Evolutionary conservation across 768 basidiomycete species (phyloP).

Genomic region (Boletus reticulatus): DNA sequence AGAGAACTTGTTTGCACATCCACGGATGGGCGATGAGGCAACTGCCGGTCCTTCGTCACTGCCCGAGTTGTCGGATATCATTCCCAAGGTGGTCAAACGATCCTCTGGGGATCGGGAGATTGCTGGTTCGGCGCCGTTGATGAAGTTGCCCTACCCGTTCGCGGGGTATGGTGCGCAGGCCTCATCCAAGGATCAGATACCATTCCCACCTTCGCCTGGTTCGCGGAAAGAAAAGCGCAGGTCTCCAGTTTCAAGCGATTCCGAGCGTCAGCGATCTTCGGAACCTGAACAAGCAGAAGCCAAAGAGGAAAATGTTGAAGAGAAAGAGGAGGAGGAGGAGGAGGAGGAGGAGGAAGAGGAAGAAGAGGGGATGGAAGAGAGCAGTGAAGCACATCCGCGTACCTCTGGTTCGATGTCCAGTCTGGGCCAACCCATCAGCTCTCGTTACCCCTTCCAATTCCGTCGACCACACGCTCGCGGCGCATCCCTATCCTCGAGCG

Average conservation of each 20-base stretch:
- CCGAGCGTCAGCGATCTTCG: conserved; percentile 30
- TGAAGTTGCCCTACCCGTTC: conserved; percentile 71
- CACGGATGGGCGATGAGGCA: no score
- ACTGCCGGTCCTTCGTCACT: no score
- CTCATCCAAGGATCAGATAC: conserved; percentile 62
- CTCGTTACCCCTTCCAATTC: conserved; percentile 70
- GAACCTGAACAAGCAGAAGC: conserved; percentile 30
- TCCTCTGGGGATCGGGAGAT: conserved; percentile 46
- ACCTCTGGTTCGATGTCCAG: conserved; percentile 85
- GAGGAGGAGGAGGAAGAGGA: conserved; percentile 45
- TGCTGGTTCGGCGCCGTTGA: conserved; percentile 40
- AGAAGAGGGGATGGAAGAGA: conserved; percentile 35
- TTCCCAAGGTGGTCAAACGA: conserved; percentile 47
- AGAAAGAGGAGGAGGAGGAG: conserved; percentile 27
- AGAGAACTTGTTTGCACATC: no score
- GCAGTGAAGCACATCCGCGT: conserved; percentile 56
- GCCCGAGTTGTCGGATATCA: conserved; percentile 37
- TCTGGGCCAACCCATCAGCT: conserved; percentile 71
- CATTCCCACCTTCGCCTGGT: conserved; percentile 69
- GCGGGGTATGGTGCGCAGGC: conserved; percentile 56
- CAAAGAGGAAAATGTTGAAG: conserved; percentile 17
- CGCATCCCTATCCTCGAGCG: conserved; percentile 39
- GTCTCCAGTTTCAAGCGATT: conserved; percentile 26
- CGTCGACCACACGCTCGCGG: conserved; percentile 47
- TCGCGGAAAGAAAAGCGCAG: conserved; percentile 39